These are phyloP conservation scores for Tricladium varicosporioides DNA, from an alignment of 2,329 filamentous ascomycete genomes.

Conservation along the genomic window DNA sequence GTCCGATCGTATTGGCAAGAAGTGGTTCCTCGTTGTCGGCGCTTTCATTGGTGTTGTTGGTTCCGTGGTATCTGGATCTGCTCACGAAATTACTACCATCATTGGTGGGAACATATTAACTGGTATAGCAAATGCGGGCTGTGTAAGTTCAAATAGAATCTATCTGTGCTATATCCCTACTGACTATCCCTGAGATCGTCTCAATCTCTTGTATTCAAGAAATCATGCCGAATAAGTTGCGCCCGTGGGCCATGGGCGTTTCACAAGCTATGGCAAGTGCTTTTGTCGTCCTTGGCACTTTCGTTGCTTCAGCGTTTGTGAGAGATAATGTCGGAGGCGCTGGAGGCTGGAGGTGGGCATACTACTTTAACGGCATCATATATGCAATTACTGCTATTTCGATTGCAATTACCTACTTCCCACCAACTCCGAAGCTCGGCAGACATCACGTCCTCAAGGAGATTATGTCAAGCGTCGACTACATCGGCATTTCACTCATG, in stretches of 20 bases:
- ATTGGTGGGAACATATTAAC: constrained; percentile 19
- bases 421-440: constrained; percentile 16
- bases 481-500: constrained; percentile 18
- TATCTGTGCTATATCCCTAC: neutral
- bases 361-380: constrained; percentile 22
- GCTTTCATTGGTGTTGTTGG: constrained; percentile 16
- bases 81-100: constrained; percentile 10
- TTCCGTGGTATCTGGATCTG: constrained; percentile 14
- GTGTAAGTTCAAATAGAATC: constrained; percentile 6
- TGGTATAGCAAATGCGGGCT: constrained; percentile 19
- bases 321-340: constrained; percentile 14
- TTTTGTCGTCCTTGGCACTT: constrained; percentile 21
- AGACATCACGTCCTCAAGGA: constrained; percentile 13
- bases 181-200: constrained; percentile 10
- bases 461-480: constrained; percentile 16
- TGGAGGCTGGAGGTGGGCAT: constrained; percentile 21
- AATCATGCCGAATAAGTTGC: constrained; percentile 20
- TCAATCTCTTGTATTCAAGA: constrained; percentile 23
- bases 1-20: constrained; percentile 20
- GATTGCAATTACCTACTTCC: constrained; percentile 17
- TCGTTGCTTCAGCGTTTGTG: constrained; percentile 18
- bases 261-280: constrained; percentile 16
- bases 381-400: constrained; percentile 15
- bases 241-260: constrained; percentile 20
- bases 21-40: constrained; percentile 21